Evolutionary conservation across 192 early-diverging fungal genomes (phyloP).

Genomic region (Coemansia pectinata): DNA sequence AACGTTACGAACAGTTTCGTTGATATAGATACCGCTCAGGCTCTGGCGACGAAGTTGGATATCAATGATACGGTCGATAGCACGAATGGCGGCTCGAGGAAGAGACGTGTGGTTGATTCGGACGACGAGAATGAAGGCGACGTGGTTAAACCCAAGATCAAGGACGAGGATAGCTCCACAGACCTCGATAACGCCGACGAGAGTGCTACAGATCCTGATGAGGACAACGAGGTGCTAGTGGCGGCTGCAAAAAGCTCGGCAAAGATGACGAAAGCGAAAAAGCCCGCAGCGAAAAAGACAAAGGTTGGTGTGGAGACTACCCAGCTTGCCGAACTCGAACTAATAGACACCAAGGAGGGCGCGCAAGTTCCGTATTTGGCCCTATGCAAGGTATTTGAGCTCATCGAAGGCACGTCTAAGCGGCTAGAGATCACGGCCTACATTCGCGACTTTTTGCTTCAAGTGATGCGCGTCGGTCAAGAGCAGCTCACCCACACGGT

Average conservation of each 20-base stretch:
- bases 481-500: slow-evolving; percentile 62
- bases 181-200: slow-evolving; percentile 8
- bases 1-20: background rate
- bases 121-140: slow-evolving; percentile 8
- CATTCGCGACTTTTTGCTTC: slow-evolving; percentile 32
- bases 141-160: background rate
- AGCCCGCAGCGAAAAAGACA: slow-evolving; percentile 16
- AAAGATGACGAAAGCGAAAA: slow-evolving; percentile 7
- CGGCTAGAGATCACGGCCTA: slow-evolving; percentile 51
- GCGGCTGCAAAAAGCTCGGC: background rate
- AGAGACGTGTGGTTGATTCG: slow-evolving; percentile 13
- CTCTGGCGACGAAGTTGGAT: background rate
- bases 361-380: slow-evolving; percentile 69
- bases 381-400: slow-evolving; percentile 89
- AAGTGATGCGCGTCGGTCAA: slow-evolving; percentile 36
- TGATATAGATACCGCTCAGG: background rate
- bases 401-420: slow-evolving; percentile 88
- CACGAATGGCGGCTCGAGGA: background rate
- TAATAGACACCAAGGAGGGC: slow-evolving; percentile 43
- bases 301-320: slow-evolving; percentile 10
- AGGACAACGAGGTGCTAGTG: background rate
- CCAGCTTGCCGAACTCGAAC: slow-evolving; percentile 14
- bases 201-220: background rate
- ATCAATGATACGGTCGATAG: background rate
- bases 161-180: background rate